Evolutionary conservation across 352 stramenopile genomes (phyloP).

Genomic region (Peronospora farinosa): DNA sequence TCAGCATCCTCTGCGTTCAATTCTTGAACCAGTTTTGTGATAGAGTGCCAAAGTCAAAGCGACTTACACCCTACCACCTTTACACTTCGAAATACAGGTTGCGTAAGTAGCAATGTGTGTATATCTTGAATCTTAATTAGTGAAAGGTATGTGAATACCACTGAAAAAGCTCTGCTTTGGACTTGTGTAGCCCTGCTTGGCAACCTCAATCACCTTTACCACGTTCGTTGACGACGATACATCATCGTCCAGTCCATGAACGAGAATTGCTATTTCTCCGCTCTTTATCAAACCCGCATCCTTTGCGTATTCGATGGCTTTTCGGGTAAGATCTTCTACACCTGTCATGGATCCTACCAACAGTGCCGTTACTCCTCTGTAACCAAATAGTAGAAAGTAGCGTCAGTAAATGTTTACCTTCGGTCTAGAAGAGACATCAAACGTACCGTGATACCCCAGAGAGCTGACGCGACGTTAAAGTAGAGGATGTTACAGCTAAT

Average conservation of each 20-base stretch:
- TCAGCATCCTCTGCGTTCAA: background rate
- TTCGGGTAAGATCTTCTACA: constrained; percentile 80
- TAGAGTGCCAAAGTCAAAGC: background rate
- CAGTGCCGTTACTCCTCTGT: constrained; percentile 59
- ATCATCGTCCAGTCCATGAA: constrained; percentile 85
- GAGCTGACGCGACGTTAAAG: constrained; percentile 60
- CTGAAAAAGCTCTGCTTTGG: constrained; percentile 63
- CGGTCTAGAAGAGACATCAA: background rate
- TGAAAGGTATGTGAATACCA: constrained; percentile 33
- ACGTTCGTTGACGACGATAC: constrained; percentile 82
- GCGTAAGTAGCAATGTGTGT: background rate
- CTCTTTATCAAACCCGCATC: constrained; percentile 72
- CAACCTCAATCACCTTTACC: constrained; percentile 84
- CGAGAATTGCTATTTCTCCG: constrained; percentile 85
- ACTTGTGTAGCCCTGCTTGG: constrained; percentile 56
- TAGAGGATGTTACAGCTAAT: constrained; percentile 83
- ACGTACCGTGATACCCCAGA: constrained; percentile 70
- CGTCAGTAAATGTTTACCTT: constrained; percentile 1
- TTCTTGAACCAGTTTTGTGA: background rate
- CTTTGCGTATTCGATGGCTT: constrained; percentile 80
- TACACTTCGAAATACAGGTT: background rate
- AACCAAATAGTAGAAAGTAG: constrained; percentile 1
- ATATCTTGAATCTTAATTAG: constrained; percentile 5
- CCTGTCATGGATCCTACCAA: constrained; percentile 74
- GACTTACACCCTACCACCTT: background rate